Percentiles rank a stretch among this genome's conserved stretches.
Conservation (phyloP, 352 stramenopile genomes). For the Lagenidium sp. region DNA sequence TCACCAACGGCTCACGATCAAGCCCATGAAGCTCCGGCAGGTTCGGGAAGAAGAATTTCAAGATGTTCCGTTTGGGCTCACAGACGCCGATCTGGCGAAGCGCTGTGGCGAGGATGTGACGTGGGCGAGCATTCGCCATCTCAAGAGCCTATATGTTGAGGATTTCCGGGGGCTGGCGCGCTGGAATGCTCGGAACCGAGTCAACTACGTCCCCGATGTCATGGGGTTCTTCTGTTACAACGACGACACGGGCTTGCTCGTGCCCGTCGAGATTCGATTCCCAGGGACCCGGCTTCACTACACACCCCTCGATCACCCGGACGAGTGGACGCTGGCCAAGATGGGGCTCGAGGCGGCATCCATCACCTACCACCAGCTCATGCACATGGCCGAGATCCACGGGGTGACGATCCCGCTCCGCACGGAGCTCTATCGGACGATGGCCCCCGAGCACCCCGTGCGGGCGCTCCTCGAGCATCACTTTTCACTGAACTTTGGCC, state of each 20-base stretch:
- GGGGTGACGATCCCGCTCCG: slow-evolving; percentile 23
- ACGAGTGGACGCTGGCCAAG: slow-evolving; percentile 14
- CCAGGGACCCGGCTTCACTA: slow-evolving; percentile 4
- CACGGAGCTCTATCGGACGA: slow-evolving; percentile 26
- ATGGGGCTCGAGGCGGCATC: slow-evolving; percentile 6
- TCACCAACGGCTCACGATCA: slow-evolving; percentile 1
- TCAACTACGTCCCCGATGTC: slow-evolving; percentile 6
- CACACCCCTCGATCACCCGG: slow-evolving; percentile 1
- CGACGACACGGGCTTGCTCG: not conserved
- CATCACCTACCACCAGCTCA: slow-evolving; percentile 5
- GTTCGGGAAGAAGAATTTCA: not conserved
- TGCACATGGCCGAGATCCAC: slow-evolving; percentile 11
- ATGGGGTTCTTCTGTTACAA: slow-evolving; percentile 14
- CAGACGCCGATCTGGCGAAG: not conserved
- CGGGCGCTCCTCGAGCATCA: slow-evolving; percentile 31
- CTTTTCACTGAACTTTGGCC: slow-evolving; percentile 22
- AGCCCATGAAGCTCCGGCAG: slow-evolving; percentile 2
- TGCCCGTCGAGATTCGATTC: slow-evolving; percentile 9
- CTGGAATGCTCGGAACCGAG: slow-evolving; percentile 3
- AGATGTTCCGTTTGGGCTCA: not conserved
- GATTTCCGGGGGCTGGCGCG: slow-evolving; percentile 2
- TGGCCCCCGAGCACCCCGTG: slow-evolving; percentile 21
- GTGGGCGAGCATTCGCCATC: not conserved
- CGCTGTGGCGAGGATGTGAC: slow-evolving; percentile 4
- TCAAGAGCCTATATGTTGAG: slow-evolving; percentile 5